These are phyloP conservation scores for Vanrija humicola DNA, from an alignment of 1,284 basidiomycete species.

Conservation along the genomic window DNA sequence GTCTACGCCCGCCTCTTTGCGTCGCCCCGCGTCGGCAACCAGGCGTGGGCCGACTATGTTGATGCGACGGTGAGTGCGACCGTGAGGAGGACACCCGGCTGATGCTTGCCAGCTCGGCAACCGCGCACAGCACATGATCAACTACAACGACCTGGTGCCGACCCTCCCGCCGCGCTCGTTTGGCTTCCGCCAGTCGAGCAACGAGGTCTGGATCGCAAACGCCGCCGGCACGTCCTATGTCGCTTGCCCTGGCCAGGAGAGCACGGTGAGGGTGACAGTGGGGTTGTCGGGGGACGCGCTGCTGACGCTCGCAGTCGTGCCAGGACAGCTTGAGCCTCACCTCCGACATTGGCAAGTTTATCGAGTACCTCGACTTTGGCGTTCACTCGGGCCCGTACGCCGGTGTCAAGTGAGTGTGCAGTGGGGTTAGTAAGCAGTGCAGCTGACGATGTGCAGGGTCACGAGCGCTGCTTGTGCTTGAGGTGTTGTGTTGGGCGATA, in stretches of 20 bases:
- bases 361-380: not conserved
- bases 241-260: slow-evolving; percentile 27
- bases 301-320: not conserved
- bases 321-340: no score
- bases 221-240: slow-evolving; percentile 5
- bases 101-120: slow-evolving; percentile 8
- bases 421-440: no score
- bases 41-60: slow-evolving; percentile 25
- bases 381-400: no score
- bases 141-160: slow-evolving; percentile 25
- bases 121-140: slow-evolving; percentile 20
- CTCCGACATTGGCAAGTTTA: not conserved
- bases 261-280: no score
- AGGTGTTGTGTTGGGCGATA: no score
- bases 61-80: slow-evolving; percentile 16
- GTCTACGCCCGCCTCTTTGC: slow-evolving; percentile 21
- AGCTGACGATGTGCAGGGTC: no score
- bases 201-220: slow-evolving; percentile 23
- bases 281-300: no score
- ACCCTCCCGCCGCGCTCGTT: slow-evolving; percentile 23
- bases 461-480: no score
- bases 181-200: slow-evolving; percentile 18
- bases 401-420: no score
- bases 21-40: slow-evolving; percentile 23
- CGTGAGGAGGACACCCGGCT: no score